Base-by-base conservation (phyloP, 176 grass and related monocot genomes). In the Avena sativa region DNA sequence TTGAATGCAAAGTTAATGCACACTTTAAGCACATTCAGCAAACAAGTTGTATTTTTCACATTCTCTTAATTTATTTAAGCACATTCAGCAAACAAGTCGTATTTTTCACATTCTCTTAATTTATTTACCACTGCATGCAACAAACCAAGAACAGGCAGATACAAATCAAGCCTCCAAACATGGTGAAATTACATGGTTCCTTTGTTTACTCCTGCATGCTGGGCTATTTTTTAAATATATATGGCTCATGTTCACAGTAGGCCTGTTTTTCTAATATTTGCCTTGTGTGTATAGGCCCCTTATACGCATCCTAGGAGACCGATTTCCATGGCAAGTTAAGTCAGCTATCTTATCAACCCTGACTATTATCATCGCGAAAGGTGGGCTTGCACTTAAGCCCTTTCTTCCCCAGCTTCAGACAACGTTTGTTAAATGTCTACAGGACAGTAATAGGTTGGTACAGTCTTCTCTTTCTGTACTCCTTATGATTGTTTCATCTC, bases 261-360 rank as follows among this genome's bases (percentile, higher is more conserved):
- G 15, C 44, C 36, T 90, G n/a, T 79, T 74, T 26, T 74, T 76
- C 47, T 70, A 86, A 86, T 79, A 13, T 81, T 12, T 83, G 15
- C 81, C 44, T 71, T 84, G 78, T 77, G 23, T 38, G 21, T 86
- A 28, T 64, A 98, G 97, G 63, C 92, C 97, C 84, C 93, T 98
- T 86, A 98, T 98, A 65, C 90, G 97, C 26, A 98, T 98, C 75
- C 92, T 98, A 38, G 94, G 93, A 10, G 97, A 98, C 79, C 93
- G 94, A 47, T 98, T 96, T 84, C 89, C 97, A 43, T 98, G 97
- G 97, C 97, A 98, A 96, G 97, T 98, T 66, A 98, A 98, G 91
- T 89, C 97, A 43, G 93, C 97, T 58, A 98, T 96, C 82, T 82
- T 98, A 71, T 94, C 94, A 82, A 98, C 97, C 75, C 82, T 98